Evolutionary conservation across 2,329 filamentous ascomycete species (phyloP).

Genomic region (Parafenestella ontariensis): DNA sequence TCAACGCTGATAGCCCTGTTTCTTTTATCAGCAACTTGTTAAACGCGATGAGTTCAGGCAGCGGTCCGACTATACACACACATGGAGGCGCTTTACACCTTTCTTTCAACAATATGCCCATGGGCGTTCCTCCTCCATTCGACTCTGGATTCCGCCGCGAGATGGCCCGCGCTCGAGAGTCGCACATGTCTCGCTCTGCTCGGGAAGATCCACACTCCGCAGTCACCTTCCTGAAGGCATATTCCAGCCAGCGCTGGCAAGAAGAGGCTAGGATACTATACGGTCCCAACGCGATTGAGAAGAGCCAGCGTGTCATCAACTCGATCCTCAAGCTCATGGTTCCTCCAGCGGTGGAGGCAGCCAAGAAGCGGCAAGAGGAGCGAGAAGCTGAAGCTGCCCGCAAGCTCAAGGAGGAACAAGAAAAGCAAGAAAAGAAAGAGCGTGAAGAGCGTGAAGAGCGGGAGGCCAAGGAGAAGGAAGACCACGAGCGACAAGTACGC

Average conservation of each 20-base stretch:
- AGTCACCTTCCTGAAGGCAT: conserved; percentile 74
- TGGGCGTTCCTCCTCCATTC: conserved; percentile 42
- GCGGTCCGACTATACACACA: conserved; percentile 37
- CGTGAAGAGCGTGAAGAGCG: conserved; percentile 65
- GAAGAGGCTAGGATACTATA: conserved; percentile 91
- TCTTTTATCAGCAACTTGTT: conserved; percentile 66
- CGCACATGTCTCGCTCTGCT: conserved; percentile 44
- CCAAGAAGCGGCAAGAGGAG: conserved; percentile 75
- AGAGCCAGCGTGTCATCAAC: conserved; percentile 70
- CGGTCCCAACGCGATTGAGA: conserved; percentile 71
- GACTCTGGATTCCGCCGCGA: conserved; percentile 42
- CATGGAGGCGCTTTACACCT: conserved; percentile 59
- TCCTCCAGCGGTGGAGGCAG: conserved; percentile 82
- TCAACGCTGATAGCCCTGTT: conserved; percentile 58
- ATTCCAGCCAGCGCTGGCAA: conserved; percentile 80
- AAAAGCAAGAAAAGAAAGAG: conserved; percentile 67
- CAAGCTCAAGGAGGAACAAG: conserved; percentile 65
- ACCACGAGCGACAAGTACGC: conserved; percentile 48
- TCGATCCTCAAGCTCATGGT: conserved; percentile 76
- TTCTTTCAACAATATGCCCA: conserved; percentile 55
- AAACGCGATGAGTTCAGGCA: conserved; percentile 59
- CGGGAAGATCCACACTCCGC: conserved; percentile 73
- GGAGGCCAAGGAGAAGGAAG: conserved; percentile 60
- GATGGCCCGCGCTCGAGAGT: conserved; percentile 40
- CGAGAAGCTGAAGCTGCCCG: conserved; percentile 77